A percentile compares a stretch with the other conserved stretches of the same genome.
phyloP scores from a whole-genome alignment of 805 yeast genomes.

The Hanseniaspora thailandica region DNA sequence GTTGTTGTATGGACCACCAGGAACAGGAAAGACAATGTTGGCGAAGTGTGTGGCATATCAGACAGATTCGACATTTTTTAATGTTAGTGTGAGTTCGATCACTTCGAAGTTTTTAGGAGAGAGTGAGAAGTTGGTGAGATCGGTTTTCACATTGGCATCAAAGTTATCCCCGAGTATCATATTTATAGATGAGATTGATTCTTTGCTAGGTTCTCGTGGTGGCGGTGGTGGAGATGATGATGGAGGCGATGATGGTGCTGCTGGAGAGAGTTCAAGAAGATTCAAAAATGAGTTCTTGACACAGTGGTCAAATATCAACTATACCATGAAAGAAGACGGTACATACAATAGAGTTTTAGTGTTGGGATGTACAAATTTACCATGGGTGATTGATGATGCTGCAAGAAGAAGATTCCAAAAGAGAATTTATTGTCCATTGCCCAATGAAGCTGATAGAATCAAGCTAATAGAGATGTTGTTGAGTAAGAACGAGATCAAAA shows the following conservation, averaged over 20 bases:
- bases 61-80: constrained; percentile 81
- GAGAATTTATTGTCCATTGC: constrained; percentile 85
- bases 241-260: constrained; percentile 36
- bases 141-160: constrained; percentile 72
- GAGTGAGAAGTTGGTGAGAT: constrained; percentile 83
- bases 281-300: constrained; percentile 87
- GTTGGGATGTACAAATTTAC: constrained; percentile 87
- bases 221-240: constrained; percentile 30
- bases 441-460: constrained; percentile 71
- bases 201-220: constrained; percentile 65
- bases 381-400: constrained; percentile 96
- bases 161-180: constrained; percentile 85
- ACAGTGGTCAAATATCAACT: constrained; percentile 87
- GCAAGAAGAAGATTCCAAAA: constrained; percentile 87
- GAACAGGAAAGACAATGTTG: constrained; percentile 97
- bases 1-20: constrained; percentile 94
- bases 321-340: constrained; percentile 35
- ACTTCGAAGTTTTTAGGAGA: constrained; percentile 86
- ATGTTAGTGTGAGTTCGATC: constrained; percentile 79
- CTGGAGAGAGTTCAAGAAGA: constrained; percentile 78
- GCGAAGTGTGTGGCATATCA: constrained; percentile 96
- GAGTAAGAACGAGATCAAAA: constrained; percentile 27
- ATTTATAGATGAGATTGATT: constrained; percentile 92
- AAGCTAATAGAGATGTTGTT: constrained; percentile 60
- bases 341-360: constrained; percentile 63